These are phyloP conservation scores for Picea abies DNA, from an alignment of 83 land plant species.

Conservation along the genomic window DNA sequence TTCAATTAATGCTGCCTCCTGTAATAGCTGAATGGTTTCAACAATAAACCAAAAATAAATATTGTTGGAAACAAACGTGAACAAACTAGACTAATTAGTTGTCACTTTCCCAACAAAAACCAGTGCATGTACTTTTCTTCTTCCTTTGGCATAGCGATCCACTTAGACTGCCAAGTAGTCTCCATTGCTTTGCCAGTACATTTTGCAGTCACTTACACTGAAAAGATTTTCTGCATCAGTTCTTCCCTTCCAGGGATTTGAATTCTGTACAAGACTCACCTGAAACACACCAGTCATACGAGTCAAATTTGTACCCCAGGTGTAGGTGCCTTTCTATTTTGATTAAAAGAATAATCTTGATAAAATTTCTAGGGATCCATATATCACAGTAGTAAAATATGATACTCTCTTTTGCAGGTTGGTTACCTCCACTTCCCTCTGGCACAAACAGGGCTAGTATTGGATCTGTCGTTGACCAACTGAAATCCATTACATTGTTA, in stretches of 20 bases:
- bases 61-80: too few species aligned
- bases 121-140: slow-evolving; percentile 96
- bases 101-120: slow-evolving; percentile 13
- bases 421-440: slow-evolving; percentile 95
- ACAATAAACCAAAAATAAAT: too few species aligned
- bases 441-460: slow-evolving; percentile 92
- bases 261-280: slow-evolving; percentile 96
- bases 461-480: slow-evolving; percentile 97
- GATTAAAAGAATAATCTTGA: not conserved
- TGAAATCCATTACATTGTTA: slow-evolving; percentile 87
- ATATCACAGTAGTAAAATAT: not conserved
- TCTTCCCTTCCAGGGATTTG: slow-evolving; percentile 92
- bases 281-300: slow-evolving; percentile 16
- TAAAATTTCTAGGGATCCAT: not conserved
- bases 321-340: not conserved
- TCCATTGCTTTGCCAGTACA: slow-evolving; percentile 99
- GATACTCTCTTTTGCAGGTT: slow-evolving; percentile 90
- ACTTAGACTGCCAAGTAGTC: slow-evolving; percentile 97
- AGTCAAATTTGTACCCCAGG: not conserved
- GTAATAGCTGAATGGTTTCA: too few species aligned
- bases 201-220: slow-evolving; percentile 96
- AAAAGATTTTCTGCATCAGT: slow-evolving; percentile 95
- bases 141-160: slow-evolving; percentile 94
- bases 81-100: too few species aligned
- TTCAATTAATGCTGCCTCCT: too few species aligned